A percentile compares a stretch with the other conserved stretches of the same genome.
phyloP scores from a whole-genome alignment of 2,329 filamentous ascomycete species.

The Penicillium sp. region DNA sequence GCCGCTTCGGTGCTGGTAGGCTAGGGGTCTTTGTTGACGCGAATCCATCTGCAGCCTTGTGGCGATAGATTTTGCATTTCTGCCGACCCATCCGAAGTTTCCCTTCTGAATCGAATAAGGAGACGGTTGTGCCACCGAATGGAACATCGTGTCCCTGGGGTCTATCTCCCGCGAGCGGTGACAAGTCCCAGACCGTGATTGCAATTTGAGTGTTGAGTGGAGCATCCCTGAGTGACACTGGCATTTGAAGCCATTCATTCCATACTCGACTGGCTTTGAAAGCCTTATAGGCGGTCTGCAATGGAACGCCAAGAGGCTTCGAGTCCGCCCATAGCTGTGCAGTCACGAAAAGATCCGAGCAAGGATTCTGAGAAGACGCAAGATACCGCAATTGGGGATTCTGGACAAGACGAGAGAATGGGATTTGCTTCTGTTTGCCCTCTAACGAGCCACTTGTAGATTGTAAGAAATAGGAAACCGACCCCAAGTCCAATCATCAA shows the following conservation, averaged over 20 bases:
- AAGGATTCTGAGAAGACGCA: conserved; percentile 73
- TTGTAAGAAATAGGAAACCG: conserved; percentile 4
- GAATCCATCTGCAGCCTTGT: conserved; percentile 78
- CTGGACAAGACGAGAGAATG: conserved; percentile 71
- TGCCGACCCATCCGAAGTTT: conserved; percentile 87
- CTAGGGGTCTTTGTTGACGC: conserved; percentile 75
- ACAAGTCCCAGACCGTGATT: conserved; percentile 92
- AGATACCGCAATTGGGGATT: conserved; percentile 77
- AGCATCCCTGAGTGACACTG: conserved; percentile 74
- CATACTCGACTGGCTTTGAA: conserved; percentile 71
- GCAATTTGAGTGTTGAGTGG: conserved; percentile 78
- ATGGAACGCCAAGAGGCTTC: conserved; percentile 84
- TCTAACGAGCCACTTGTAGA: conserved; percentile 62
- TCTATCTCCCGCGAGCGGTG: conserved; percentile 65
- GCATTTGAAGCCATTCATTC: conserved; percentile 94
- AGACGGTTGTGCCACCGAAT: conserved; percentile 88
- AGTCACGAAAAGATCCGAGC: conserved; percentile 88
- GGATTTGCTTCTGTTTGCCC: conserved; percentile 67
- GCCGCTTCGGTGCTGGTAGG: conserved; percentile 51
- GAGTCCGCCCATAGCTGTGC: conserved; percentile 93
- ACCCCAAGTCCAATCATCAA: not conserved
- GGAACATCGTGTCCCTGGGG: conserved; percentile 74
- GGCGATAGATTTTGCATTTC: conserved; percentile 79
- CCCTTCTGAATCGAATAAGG: conserved; percentile 87
- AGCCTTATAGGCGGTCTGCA: conserved; percentile 87